A percentile compares a stretch with the other conserved stretches of the same genome.
Evolutionary conservation across 768 basidiomycete genomes (phyloP).

Genomic region (Rhodosporidiobolus sp.): DNA sequence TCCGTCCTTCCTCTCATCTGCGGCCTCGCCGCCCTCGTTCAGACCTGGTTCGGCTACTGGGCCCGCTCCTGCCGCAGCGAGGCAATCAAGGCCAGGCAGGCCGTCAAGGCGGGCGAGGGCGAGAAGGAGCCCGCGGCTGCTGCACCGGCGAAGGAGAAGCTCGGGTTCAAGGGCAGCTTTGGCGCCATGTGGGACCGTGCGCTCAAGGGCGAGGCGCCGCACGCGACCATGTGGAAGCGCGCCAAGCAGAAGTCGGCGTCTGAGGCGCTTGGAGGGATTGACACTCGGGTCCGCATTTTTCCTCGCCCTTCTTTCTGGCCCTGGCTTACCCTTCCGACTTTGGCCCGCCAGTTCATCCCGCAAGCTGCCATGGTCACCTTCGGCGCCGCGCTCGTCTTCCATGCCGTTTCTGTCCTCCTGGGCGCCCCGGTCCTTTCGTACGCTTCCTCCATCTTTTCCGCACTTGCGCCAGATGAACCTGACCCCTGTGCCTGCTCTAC

Average conservation of each 20-base stretch:
- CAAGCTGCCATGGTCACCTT: conserved; percentile 51
- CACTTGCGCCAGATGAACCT: background rate
- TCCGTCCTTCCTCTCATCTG: conserved; percentile 17
- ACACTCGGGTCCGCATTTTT: conserved; percentile 15
- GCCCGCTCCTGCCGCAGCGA: background rate
- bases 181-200: conserved; percentile 8
- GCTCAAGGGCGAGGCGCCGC: conserved; percentile 16
- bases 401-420: conserved; percentile 61
- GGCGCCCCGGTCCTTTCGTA: conserved; percentile 70
- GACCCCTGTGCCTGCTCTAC: conserved; percentile 4
- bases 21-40: conserved; percentile 16
- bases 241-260: background rate
- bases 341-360: conserved; percentile 18
- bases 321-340: background rate
- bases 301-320: no score
- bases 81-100: background rate
- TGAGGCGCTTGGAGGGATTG: background rate
- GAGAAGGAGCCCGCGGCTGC: no score
- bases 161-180: conserved; percentile 12
- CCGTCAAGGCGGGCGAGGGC: background rate
- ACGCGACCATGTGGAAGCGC: background rate
- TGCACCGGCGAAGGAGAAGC: background rate
- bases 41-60: conserved; percentile 38
- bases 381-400: conserved; percentile 54
- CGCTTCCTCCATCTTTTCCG: conserved; percentile 23